Evolutionary conservation across 371 early-diverging fungal species (phyloP), one percentile per base, ranked within the genome.

Genomic region (Apophysomyces ossiformis): DNA sequence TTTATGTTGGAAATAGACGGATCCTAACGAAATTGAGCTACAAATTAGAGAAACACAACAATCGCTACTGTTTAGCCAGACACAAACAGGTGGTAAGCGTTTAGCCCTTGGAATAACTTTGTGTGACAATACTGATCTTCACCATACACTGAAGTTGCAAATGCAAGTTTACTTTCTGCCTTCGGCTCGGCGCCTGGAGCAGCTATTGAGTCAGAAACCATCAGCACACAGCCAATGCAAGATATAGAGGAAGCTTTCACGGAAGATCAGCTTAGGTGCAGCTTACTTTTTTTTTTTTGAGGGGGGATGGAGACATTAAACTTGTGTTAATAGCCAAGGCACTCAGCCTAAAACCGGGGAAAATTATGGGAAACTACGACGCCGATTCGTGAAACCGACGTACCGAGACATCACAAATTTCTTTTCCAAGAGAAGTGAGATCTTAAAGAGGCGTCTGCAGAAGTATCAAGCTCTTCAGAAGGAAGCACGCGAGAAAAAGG

Each of bases 31-130:
- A 12, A 39, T 72, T 9, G 72, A 73, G 15, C 37, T 67, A 32
- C 62, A 80, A 60, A 65, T 90, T 11, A 81, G 84, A 59, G 76
- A 79, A 36, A 90, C 90, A 0, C 89, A 87, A 69, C 80, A 78
- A 11, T 69, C 79, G 1, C 72, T 85, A 9, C 79, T 76, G 36
- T 87, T 86, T 45, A 84, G 81, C 35, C 69, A 72, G 60, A 87
- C 86, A 1, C 74, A 74, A 41, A 58, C 66, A 9, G 74, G 57
- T 15, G 60, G 59, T 43, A 36, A 60, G 62, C 16, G 1, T 26
- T 26, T 26, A 26, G 32, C 32, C 21, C 2, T 26, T 26, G 32
- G 32, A 26, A 26, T 26, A 26, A 26, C 2, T 3, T 26, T 26
- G 32, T 26, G 26, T 26, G 32, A 5, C 37, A 63, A 21, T 50